A percentile compares a stretch with the other conserved stretches of the same genome.
These are phyloP conservation scores for Yamadazyma laniorum DNA, from an alignment of 805 yeast species.

Conservation along the genomic window DNA sequence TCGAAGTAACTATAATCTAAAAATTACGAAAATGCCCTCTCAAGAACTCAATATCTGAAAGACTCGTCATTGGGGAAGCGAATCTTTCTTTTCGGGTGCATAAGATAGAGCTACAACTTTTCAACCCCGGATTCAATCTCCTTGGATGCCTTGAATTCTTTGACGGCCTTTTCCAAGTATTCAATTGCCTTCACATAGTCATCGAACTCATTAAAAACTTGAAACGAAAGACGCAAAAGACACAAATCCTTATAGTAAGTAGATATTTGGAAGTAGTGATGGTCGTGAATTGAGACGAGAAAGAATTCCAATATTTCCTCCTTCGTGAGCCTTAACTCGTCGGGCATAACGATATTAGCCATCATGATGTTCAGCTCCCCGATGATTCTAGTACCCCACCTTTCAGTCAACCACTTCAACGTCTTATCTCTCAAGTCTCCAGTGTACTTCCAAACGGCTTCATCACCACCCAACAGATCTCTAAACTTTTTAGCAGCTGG, in stretches of 20 bases:
- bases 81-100: too few species aligned
- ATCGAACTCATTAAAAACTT: slow-evolving; percentile 53
- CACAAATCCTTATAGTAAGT: slow-evolving; percentile 17
- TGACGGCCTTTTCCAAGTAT: slow-evolving; percentile 23
- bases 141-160: too few species aligned
- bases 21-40: too few species aligned
- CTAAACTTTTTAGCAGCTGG: slow-evolving; percentile 55
- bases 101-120: too few species aligned
- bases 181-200: slow-evolving; percentile 53
- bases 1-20: too few species aligned
- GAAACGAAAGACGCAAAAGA: slow-evolving; percentile 53
- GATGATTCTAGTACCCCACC: slow-evolving; percentile 10
- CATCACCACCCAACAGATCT: slow-evolving; percentile 61
- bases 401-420: slow-evolving; percentile 21
- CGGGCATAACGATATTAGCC: slow-evolving; percentile 12
- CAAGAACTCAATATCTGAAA: too few species aligned
- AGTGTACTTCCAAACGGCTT: slow-evolving; percentile 48
- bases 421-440: slow-evolving; percentile 34
- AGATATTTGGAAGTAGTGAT: not conserved
- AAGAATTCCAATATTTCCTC: not conserved
- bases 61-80: too few species aligned
- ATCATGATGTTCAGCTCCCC: slow-evolving; percentile 6
- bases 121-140: too few species aligned
- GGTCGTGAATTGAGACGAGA: not conserved
- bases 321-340: not conserved